phyloP scores from a whole-genome alignment of 257 asterid species.

The Primulina tabacum region DNA sequence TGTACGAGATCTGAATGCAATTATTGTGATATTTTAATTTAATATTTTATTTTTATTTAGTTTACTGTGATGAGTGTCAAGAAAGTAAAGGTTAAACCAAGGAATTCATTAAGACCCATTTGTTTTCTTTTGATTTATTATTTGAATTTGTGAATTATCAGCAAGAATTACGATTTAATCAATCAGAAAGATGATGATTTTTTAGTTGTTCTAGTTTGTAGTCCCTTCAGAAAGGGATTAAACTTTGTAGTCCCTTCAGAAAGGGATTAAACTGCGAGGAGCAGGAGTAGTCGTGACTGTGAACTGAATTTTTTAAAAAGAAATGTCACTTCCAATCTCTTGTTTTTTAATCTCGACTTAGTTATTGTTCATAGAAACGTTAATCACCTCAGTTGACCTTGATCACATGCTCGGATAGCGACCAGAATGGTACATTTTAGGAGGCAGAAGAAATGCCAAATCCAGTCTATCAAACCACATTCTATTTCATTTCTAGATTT shows the following conservation, averaged over 20 bases:
- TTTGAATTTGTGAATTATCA: slow-evolving; percentile 20
- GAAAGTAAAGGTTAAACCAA: slow-evolving; percentile 13
- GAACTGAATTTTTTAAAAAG: slow-evolving; percentile 5
- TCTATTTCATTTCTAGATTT: slow-evolving; percentile 3
- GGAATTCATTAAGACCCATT: slow-evolving; percentile 27
- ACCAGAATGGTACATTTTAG: not conserved
- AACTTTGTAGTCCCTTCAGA: slow-evolving; percentile 22
- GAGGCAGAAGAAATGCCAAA: not conserved
- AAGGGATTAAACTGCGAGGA: slow-evolving; percentile 10
- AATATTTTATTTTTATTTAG: not conserved
- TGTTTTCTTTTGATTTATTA: slow-evolving; percentile 20
- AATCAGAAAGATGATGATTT: slow-evolving; percentile 16
- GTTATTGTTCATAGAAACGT: not conserved
- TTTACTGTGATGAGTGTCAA: slow-evolving; percentile 23
- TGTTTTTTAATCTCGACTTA: not conserved
- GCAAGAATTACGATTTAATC: slow-evolving; percentile 1
- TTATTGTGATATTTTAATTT: slow-evolving; percentile 3
- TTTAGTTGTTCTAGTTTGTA: slow-evolving; percentile 22
- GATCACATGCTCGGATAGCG: not conserved
- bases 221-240: slow-evolving; percentile 24
- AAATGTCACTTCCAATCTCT: slow-evolving; percentile 5
- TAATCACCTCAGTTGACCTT: not conserved
- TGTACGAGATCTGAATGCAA: slow-evolving; percentile 34
- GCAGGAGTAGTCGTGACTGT: not conserved
- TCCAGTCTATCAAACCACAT: not conserved